Base-by-base conservation (phyloP, 1,139 yeast genomes). In the Martiniozyma asiatica region DNA sequence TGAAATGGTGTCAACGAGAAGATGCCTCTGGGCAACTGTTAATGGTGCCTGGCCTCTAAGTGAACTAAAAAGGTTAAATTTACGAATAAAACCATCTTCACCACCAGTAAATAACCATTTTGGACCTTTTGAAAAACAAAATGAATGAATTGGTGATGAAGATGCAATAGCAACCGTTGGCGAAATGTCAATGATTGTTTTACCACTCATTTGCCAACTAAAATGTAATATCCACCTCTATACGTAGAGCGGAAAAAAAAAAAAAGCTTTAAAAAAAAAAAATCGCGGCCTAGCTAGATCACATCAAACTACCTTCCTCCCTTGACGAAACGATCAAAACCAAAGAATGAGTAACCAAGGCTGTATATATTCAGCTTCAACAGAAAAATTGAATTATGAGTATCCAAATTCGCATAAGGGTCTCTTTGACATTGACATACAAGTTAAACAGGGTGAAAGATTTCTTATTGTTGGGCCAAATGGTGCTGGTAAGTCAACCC, bases 401-500 rank as follows among this genome's bases (percentile, higher is more conserved):
- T 89, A 81, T 48, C 71, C 81, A 0, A 54, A 58, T 3, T 64
- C 69, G 34, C 60, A 63, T n/a, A 66, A 68, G 29, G 93, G 95
- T 0, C 62, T 89, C 17, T 68, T 68, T 22, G 64, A 80, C 29
- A 66, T 87, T 37, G 59, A 63, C 21, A 50, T 89, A 27, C 44
- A 58, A 10, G 61, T 89, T 13, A 73, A 76, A 1, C 71, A 80
- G 66, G 75, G 80, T 6, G 68, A 89, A 1, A 67, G 94, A 36
- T 73, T 87, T 14, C 60, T 89, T 27, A 55, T 89, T 9, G 65
- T 89, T 23, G 98, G 98, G 0, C 94, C 97, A 18, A 89, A 89
- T 48, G 98, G 98, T 14, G 97, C 98, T 2, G 98, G 98, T 5
- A 89, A 89, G 53, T 81, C 95, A 1, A 89, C 98, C 0, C 55